phyloP scores from a whole-genome alignment of 225 moss, liverwort and hornwort species.

The Ulota crispa region DNA sequence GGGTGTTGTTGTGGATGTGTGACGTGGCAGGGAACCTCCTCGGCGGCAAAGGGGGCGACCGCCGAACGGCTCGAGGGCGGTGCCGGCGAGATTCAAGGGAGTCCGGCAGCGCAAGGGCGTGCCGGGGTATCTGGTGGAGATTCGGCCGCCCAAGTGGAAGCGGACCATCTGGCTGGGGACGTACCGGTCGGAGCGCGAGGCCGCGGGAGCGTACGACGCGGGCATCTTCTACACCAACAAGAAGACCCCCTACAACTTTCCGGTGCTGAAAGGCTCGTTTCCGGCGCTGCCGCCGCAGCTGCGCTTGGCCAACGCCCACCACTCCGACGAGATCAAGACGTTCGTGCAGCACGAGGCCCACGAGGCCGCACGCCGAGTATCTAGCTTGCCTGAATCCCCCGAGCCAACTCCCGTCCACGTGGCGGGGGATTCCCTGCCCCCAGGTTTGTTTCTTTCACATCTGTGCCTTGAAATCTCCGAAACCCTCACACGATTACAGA shows the following conservation, averaged over 20 bases:
- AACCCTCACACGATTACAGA: too few relatives aligned
- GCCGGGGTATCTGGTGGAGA: constrained; percentile 43
- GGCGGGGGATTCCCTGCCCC: too few relatives aligned
- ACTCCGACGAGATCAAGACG: constrained; percentile 31
- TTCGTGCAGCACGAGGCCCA: constrained; percentile 44
- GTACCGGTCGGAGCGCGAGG: constrained; percentile 41
- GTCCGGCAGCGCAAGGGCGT: constrained; percentile 53
- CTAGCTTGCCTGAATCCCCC: not conserved
- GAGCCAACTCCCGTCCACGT: not conserved
- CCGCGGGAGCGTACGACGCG: constrained; percentile 46
- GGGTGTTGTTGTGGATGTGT: too few relatives aligned
- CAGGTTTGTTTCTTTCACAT: too few relatives aligned
- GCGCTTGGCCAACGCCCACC: not conserved
- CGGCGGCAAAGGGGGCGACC: constrained; percentile 33
- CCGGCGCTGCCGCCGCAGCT: constrained; percentile 14
- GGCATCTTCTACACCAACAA: constrained; percentile 58
- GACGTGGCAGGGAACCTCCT: too few relatives aligned
- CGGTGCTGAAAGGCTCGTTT: not conserved
- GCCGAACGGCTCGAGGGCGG: constrained; percentile 29
- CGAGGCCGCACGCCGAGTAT: constrained; percentile 27
- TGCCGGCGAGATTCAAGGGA: constrained; percentile 28
- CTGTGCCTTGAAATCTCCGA: too few relatives aligned
- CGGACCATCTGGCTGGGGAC: constrained; percentile 57
- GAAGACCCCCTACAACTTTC: constrained; percentile 40
- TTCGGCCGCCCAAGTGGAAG: constrained; percentile 41